Evolutionary conservation across 108 stramenopile genomes (phyloP).

Genomic region (Skeletonema marinoi): DNA sequence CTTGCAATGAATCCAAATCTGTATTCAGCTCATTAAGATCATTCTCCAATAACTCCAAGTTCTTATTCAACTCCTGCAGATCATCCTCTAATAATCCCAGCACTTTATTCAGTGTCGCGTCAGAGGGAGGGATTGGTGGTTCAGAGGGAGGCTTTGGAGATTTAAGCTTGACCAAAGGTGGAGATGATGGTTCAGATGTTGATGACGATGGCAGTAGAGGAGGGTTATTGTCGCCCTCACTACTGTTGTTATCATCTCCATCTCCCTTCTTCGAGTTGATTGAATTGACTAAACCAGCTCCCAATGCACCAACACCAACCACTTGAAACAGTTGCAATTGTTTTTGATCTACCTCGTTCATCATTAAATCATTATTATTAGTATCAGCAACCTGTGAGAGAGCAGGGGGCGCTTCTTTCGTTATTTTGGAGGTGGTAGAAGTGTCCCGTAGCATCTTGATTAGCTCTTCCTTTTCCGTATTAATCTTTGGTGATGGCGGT

Average conservation of each 20-base stretch:
- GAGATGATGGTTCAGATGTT: no score
- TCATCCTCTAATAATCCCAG: background rate
- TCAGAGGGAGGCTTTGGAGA: background rate
- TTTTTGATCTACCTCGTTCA: background rate
- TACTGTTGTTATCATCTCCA: background rate
- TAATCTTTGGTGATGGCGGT: background rate
- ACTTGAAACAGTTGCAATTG: background rate
- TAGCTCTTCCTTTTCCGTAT: background rate
- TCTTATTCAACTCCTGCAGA: background rate
- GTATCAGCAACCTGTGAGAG: background rate
- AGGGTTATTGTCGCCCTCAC: background rate
- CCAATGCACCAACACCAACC: background rate
- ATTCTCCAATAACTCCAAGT: background rate
- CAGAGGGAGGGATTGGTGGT: background rate
- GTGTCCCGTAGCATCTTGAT: background rate
- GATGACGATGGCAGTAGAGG: background rate
- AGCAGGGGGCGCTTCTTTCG: background rate
- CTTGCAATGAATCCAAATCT: background rate
- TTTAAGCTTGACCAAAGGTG: background rate
- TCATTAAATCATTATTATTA: background rate
- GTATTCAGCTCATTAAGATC: background rate
- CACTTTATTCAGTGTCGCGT: background rate
- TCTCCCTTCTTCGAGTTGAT: background rate
- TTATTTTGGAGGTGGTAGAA: background rate
- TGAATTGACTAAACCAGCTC: background rate